A percentile compares a stretch with the other conserved stretches of the same genome.
phyloP scores from a whole-genome alignment of 2,329 filamentous ascomycete genomes.

The Xylariomycetidae sp. region DNA sequence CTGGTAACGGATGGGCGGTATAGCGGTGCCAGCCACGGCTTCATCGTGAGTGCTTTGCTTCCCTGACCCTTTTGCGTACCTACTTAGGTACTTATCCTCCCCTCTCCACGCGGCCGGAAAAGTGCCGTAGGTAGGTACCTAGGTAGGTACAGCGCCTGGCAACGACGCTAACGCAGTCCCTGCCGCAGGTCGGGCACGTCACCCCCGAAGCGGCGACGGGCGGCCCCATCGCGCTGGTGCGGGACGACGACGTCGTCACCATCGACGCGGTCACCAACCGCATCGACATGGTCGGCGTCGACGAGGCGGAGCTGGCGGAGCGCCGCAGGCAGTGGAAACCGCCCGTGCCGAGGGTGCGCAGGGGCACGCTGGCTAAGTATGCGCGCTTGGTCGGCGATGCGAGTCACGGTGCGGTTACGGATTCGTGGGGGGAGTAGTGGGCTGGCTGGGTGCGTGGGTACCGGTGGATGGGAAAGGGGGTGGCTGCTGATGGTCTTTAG shows the following conservation, averaged over 20 bases:
- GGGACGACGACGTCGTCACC: constrained; percentile 73
- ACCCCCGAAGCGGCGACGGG: constrained; percentile 85
- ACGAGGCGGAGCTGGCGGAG: constrained; percentile 62
- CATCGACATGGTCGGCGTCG: constrained; percentile 59
- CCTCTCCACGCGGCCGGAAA: too few species aligned
- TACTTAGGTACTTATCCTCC: constrained; percentile 27
- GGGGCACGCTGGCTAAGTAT: constrained; percentile 88
- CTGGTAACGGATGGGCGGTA: constrained; percentile 91
- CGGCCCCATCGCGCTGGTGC: constrained; percentile 78
- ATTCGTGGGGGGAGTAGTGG: constrained; percentile 42
- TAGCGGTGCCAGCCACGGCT: constrained; percentile 69
- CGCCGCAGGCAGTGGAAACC: constrained; percentile 63
- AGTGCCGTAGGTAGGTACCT: too few species aligned
- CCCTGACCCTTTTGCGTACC: neutral
- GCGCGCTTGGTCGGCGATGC: constrained; percentile 82
- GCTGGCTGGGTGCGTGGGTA: neutral
- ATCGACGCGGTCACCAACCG: constrained; percentile 80
- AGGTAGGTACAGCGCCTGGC: too few species aligned
- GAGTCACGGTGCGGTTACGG: constrained; percentile 84
- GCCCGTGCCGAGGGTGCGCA: constrained; percentile 66
- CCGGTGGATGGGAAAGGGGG: neutral
- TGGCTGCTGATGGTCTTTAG: neutral
- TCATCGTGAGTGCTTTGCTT: constrained; percentile 17
- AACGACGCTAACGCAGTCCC: too few species aligned
- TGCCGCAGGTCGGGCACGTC: constrained; percentile 69